Conservation (phyloP, 2,329 filamentous ascomycete genomes). For the Epichloe hybrida region DNA sequence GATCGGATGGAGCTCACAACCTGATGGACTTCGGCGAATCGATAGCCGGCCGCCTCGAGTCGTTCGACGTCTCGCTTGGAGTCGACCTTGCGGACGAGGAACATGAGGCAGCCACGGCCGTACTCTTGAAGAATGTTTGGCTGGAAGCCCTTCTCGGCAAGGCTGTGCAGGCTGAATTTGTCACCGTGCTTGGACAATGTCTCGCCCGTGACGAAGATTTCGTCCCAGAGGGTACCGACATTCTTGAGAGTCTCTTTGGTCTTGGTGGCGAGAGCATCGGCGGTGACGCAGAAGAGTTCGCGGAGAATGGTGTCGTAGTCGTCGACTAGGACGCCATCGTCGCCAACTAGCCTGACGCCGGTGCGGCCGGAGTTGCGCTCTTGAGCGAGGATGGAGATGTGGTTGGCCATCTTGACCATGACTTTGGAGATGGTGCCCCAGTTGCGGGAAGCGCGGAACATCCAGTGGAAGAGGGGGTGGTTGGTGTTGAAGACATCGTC, state of each 20-base stretch:
- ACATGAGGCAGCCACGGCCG: conserved; percentile 67
- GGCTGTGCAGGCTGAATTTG: conserved; percentile 16
- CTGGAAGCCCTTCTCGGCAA: conserved; percentile 27
- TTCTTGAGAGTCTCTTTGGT: conserved; percentile 49
- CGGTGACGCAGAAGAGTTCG: conserved; percentile 71
- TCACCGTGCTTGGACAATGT: conserved; percentile 5
- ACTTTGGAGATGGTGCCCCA: conserved; percentile 58
- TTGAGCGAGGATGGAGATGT: conserved; percentile 42
- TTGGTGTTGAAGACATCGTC: conserved; percentile 58
- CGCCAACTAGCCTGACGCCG: conserved; percentile 33
- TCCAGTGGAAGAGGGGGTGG: conserved; percentile 78
- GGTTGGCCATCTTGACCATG: conserved; percentile 57
- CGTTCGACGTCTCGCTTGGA: conserved; percentile 44
- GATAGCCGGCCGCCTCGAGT: conserved; percentile 58
- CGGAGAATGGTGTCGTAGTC: conserved; percentile 68
- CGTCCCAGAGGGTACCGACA: conserved; percentile 60
- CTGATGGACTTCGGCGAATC: conserved; percentile 59
- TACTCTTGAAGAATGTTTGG: conserved; percentile 21
- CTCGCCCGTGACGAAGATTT: conserved; percentile 54
- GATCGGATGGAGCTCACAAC: conserved; percentile 55
- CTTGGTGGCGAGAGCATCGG: conserved; percentile 55
- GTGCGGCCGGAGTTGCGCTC: conserved; percentile 23
- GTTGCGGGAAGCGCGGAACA: conserved; percentile 67
- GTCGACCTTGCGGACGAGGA: conserved; percentile 55
- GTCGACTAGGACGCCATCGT: conserved; percentile 43